Evolutionary conservation across 805 yeast species (phyloP), one percentile per base, ranked within the genome.

Genomic region (Saturnispora ahearnii): DNA sequence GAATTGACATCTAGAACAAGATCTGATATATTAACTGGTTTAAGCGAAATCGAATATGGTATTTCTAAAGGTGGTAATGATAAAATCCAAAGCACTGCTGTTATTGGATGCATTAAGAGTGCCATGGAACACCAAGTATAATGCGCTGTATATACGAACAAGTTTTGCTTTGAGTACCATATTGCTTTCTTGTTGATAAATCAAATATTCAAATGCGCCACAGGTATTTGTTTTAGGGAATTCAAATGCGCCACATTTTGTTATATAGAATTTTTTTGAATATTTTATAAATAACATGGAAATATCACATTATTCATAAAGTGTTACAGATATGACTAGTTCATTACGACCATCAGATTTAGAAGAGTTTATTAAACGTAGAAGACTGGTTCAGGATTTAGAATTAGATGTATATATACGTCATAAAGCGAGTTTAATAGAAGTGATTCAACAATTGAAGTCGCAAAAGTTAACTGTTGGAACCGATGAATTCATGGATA

Each of bases 51-150:
- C 24, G 99, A 93, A 68, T 91, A 90, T 64, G 84, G 95, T 1
- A 82, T 93, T 34, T 81, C 95, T 15, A 82, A 80, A 63, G 99
- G 99, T 9, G 97, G 98, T 2, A 86, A 82, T 61, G 96, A 90
- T 52, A 85, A 82, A 63, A 77, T 93, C 31, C 97, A 91, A 62
- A 78, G 87, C 41, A 85, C 93, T 60, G 97, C 96, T 2, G 81
- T 86, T 48, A 83, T 93, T 49, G 96, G 96, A 0, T 87, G 83
- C 6, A 79, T 93, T 32, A 90, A 89, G 64, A 68, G 68, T 13
- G 82, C 87, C 0, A 65, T 83, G 67, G 84, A 79, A 55, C 51
- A 65, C 45, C 72, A 73, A 56, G 69, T 62, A 4, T 57, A 32
- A 51, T 13, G 18, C 3, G 21, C 22, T 13, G 13, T 28, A 18